A percentile compares a stretch with the other conserved stretches of the same genome.
Evolutionary conservation across 2,329 filamentous ascomycete genomes (phyloP).

Genomic region (Botryotinia convoluta): DNA sequence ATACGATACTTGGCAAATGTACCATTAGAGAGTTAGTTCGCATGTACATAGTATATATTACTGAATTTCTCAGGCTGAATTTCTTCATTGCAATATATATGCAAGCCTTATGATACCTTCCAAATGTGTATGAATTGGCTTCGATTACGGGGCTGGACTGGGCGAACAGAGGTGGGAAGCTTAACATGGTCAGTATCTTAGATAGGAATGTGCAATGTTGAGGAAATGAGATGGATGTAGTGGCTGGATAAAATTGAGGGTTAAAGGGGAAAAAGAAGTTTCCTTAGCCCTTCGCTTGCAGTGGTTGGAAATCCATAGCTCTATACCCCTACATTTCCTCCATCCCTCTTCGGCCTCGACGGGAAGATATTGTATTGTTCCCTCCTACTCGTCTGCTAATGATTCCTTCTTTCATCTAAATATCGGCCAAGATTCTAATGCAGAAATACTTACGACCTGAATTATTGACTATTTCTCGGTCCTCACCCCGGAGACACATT

Average conservation of each 20-base stretch:
- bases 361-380: neutral
- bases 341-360: neutral
- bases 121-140: neutral
- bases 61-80: neutral
- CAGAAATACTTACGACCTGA: neutral
- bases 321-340: neutral
- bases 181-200: neutral
- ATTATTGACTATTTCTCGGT: neutral
- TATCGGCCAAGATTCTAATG: neutral
- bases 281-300: slow-evolving; percentile 1
- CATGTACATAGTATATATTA: neutral
- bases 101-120: slow-evolving; percentile 16
- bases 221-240: neutral
- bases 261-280: neutral
- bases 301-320: neutral
- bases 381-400: neutral
- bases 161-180: neutral
- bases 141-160: slow-evolving; percentile 2
- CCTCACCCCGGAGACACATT: neutral
- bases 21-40: neutral
- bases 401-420: neutral
- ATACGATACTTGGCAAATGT: slow-evolving; percentile 5
- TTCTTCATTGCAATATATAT: neutral
- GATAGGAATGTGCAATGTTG: neutral
- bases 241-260: neutral